phyloP scores from a whole-genome alignment of 352 stramenopile species.

The Thraustochytrium striatum region DNA sequence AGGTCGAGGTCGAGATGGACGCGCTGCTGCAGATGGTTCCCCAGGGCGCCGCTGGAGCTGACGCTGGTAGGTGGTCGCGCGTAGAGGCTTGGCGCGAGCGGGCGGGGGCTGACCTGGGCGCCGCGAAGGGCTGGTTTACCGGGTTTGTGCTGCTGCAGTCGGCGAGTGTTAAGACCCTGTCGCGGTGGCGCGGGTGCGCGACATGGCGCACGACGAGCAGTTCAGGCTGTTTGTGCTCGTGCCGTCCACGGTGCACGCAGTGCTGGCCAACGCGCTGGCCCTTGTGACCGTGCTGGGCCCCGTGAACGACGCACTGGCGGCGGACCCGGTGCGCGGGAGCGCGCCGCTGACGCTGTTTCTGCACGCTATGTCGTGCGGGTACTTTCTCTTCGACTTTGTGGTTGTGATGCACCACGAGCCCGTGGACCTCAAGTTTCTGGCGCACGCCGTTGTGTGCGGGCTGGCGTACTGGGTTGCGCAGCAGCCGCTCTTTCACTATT shows the following conservation, averaged over 20 bases:
- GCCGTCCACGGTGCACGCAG: background rate
- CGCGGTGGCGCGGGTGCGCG: too few species aligned
- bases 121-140: too few species aligned
- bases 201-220: too few species aligned
- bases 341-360: background rate
- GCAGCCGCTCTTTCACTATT: conserved; percentile 33
- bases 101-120: too few species aligned
- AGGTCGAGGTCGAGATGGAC: too few species aligned
- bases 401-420: conserved; percentile 12
- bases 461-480: conserved; percentile 24
- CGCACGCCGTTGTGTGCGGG: conserved; percentile 30
- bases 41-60: too few species aligned
- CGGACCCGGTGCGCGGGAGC: background rate
- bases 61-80: too few species aligned
- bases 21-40: too few species aligned
- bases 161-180: too few species aligned
- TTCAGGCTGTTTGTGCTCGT: background rate
- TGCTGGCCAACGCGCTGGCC: background rate
- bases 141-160: too few species aligned
- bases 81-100: too few species aligned
- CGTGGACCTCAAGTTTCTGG: conserved; percentile 32
- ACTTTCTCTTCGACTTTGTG: conserved; percentile 44
- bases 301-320: background rate
- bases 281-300: background rate
- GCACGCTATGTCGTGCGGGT: conserved; percentile 29